Conservation (phyloP, 306 rosid species). For the Potentilla sterilis region DNA sequence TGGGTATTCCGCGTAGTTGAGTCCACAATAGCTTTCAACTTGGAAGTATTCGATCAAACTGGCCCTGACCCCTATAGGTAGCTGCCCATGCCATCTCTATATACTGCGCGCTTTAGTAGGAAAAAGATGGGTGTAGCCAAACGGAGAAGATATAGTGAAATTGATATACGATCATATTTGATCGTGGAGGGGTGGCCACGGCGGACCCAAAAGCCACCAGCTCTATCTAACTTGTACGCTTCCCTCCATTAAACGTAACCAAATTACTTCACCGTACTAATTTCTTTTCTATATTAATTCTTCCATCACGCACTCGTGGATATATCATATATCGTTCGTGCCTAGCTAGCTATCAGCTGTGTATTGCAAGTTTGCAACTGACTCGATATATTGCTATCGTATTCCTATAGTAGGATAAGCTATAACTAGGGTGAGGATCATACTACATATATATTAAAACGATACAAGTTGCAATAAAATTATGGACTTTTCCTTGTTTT, state of each 20-base stretch:
- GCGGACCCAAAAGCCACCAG: conserved; percentile 2
- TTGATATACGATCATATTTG: background rate
- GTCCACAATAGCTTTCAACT: background rate
- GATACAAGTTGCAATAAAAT: background rate
- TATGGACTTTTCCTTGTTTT: background rate
- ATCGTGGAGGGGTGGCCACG: background rate
- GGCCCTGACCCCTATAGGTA: background rate
- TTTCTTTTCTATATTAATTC: background rate
- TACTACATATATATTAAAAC: background rate
- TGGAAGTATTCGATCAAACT: background rate
- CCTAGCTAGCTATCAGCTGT: background rate
- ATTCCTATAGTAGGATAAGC: background rate
- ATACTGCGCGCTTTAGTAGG: background rate
- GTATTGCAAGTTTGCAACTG: background rate
- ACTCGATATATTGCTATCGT: background rate
- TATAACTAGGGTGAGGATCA: background rate
- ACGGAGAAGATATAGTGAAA: background rate
- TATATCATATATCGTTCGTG: background rate
- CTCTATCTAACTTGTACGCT: background rate
- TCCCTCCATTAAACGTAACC: background rate
- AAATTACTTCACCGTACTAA: background rate
- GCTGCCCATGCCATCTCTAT: background rate
- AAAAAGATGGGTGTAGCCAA: background rate
- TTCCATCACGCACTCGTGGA: background rate
- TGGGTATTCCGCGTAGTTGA: background rate